A percentile compares a stretch with the other conserved stretches of the same genome.
These are phyloP conservation scores for Rasamsonia emersonii DNA, from an alignment of 2,329 filamentous ascomycete species.

Conservation along the genomic window DNA sequence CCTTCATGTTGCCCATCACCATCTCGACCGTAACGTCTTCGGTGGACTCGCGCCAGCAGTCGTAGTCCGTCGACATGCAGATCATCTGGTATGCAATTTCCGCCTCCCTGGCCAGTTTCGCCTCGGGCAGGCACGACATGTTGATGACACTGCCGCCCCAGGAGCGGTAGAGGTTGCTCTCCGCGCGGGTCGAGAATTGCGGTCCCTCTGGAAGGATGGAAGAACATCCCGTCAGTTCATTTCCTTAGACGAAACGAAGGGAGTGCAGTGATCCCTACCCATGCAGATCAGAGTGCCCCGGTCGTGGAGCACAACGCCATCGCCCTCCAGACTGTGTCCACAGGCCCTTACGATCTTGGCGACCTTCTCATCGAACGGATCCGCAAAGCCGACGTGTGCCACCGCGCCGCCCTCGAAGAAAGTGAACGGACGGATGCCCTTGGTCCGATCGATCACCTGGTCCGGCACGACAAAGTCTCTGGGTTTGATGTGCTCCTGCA, in stretches of 20 bases:
- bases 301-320: slow-evolving; percentile 76
- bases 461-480: slow-evolving; percentile 95
- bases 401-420: slow-evolving; percentile 82
- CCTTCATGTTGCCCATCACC: slow-evolving; percentile 94
- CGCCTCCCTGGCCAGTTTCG: slow-evolving; percentile 91
- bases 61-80: slow-evolving; percentile 98
- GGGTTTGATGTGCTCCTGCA: slow-evolving; percentile 87
- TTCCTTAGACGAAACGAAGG: slow-evolving; percentile 1
- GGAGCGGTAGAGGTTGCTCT: slow-evolving; percentile 87
- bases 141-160: slow-evolving; percentile 97
- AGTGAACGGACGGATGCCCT: slow-evolving; percentile 87
- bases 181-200: slow-evolving; percentile 91
- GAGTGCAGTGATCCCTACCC: slow-evolving; percentile 46
- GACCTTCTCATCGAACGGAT: slow-evolving; percentile 79
- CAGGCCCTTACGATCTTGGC: slow-evolving; percentile 70
- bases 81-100: slow-evolving; percentile 98
- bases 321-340: slow-evolving; percentile 68
- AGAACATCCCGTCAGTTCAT: not conserved
- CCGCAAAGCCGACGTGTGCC: slow-evolving; percentile 88
- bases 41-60: slow-evolving; percentile 83
- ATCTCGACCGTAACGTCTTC: slow-evolving; percentile 87
- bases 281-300: slow-evolving; percentile 85
- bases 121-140: slow-evolving; percentile 93
- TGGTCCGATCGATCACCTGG: slow-evolving; percentile 95
- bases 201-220: slow-evolving; percentile 65